Percentiles rank a stretch among this genome's conserved stretches.
phyloP scores from a whole-genome alignment of 768 basidiomycete genomes.

The Phlebiopsis flavidoalba region DNA sequence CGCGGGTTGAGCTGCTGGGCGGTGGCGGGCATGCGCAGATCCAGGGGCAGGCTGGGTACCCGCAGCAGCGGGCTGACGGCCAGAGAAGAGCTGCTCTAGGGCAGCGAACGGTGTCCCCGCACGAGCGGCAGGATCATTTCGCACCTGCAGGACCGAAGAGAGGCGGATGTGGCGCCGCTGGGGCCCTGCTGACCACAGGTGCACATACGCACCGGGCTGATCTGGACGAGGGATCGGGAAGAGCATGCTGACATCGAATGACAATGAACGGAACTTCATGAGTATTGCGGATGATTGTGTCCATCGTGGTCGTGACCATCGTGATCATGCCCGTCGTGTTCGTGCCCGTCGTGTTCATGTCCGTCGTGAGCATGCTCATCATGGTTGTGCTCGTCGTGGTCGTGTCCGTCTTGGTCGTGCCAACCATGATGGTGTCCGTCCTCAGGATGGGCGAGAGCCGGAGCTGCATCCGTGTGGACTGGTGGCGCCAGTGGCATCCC shows the following conservation, averaged over 20 bases:
- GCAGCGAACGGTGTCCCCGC: background rate
- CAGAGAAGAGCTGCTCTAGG: too few relatives aligned
- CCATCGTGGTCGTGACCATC: background rate
- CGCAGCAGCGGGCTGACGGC: too few relatives aligned
- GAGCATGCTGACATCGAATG: constrained; percentile 20
- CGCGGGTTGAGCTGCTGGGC: background rate
- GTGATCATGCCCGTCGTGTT: background rate
- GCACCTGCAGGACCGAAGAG: background rate
- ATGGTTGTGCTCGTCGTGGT: background rate
- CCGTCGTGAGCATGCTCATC: background rate
- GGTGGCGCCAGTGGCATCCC: background rate
- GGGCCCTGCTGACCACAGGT: constrained; percentile 1
- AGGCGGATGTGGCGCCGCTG: background rate
- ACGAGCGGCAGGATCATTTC: too few relatives aligned
- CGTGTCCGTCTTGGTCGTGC: background rate
- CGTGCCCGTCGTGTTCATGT: background rate
- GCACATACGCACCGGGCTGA: background rate
- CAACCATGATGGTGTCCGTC: too few relatives aligned
- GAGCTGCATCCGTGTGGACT: background rate
- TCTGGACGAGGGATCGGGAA: constrained; percentile 13
- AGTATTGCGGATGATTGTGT: too few relatives aligned
- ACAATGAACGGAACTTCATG: constrained; percentile 9
- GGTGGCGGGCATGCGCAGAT: too few relatives aligned
- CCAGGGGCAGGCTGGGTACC: too few relatives aligned
- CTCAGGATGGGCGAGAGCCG: background rate